Evolutionary conservation across 2,329 filamentous ascomycete species (phyloP).

Genomic region (Beauveria rudraprayagi): DNA sequence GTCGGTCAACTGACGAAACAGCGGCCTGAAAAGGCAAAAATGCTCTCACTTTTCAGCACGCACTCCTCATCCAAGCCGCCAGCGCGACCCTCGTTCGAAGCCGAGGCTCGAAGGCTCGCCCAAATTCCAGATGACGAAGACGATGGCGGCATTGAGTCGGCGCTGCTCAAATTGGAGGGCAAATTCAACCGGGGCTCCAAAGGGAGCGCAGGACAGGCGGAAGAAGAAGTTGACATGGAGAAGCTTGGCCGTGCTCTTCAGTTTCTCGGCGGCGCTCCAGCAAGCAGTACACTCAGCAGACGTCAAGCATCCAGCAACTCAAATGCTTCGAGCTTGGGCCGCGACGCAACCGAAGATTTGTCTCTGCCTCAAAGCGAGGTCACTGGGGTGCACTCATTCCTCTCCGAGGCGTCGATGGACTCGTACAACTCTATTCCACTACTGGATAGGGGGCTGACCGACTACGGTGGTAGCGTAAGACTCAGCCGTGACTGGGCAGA

Average conservation of each 20-base stretch:
- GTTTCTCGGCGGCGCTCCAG: slow-evolving; percentile 3
- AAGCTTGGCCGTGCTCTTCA: slow-evolving; percentile 9
- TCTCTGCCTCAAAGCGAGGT: slow-evolving; percentile 1
- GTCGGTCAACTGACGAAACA: slow-evolving; percentile 50
- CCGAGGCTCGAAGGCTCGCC: slow-evolving; percentile 77
- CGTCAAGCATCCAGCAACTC: neutral
- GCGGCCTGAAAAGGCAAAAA: slow-evolving; percentile 30
- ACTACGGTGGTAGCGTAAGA: slow-evolving; percentile 38
- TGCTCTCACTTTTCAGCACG: slow-evolving; percentile 50
- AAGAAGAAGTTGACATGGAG: slow-evolving; percentile 15
- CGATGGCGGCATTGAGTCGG: slow-evolving; percentile 87
- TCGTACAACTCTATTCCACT: slow-evolving; percentile 73
- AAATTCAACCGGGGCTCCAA: slow-evolving; percentile 56
- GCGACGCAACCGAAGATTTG: neutral
- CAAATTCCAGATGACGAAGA: slow-evolving; percentile 75
- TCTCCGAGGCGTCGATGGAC: slow-evolving; percentile 57
- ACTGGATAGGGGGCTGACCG: slow-evolving; percentile 57
- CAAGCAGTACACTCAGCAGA: neutral
- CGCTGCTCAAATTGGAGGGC: slow-evolving; percentile 84
- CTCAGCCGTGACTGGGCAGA: slow-evolving; percentile 43
- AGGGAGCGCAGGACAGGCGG: slow-evolving; percentile 14
- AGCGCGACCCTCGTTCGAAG: slow-evolving; percentile 74
- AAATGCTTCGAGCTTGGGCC: neutral
- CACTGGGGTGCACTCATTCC: slow-evolving; percentile 32
- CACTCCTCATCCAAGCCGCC: slow-evolving; percentile 50